phyloP scores from a whole-genome alignment of 441 rosid species.

The Brassica hybrid region DNA sequence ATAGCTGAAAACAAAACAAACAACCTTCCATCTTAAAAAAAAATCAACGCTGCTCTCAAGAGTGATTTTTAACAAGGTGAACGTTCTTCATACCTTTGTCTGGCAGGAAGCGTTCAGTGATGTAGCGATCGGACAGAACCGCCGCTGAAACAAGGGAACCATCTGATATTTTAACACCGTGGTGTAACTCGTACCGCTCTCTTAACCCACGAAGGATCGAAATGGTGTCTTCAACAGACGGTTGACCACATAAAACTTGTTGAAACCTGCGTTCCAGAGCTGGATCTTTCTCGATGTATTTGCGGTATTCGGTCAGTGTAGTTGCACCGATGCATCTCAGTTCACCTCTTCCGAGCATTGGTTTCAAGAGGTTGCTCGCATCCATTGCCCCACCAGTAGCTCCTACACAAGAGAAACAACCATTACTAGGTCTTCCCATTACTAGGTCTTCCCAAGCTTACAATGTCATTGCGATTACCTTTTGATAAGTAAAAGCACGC shows the following conservation, averaged over 20 bases:
- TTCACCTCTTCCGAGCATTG: conserved; percentile 97
- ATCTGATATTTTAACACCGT: conserved; percentile 84
- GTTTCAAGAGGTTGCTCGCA: conserved; percentile 84
- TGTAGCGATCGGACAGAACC: conserved; percentile 78
- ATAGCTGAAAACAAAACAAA: conserved; percentile 59
- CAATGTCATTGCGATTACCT: not conserved
- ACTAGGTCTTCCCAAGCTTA: not conserved
- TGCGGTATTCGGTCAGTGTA: conserved; percentile 83
- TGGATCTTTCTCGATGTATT: conserved; percentile 93
- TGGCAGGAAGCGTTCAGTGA: conserved; percentile 87
- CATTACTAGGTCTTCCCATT: not conserved
- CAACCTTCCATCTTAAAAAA: conserved; percentile 4
- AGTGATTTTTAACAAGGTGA: not conserved
- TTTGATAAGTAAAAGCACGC: not conserved
- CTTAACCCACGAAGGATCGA: conserved; percentile 94
- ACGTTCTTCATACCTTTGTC: conserved; percentile 72
- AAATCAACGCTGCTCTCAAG: not conserved
- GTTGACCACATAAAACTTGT: conserved; percentile 90
- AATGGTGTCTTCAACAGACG: conserved; percentile 78
- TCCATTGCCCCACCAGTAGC: conserved; percentile 86
- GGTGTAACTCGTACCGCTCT: conserved; percentile 91
- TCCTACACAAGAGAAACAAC: conserved; percentile 52
- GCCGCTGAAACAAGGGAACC: conserved; percentile 84
- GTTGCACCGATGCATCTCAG: conserved; percentile 95
- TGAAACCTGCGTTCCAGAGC: conserved; percentile 94